Base-by-base conservation (phyloP, 108 stramenopile genomes). In the Nannochloropsis gaditana region DNA sequence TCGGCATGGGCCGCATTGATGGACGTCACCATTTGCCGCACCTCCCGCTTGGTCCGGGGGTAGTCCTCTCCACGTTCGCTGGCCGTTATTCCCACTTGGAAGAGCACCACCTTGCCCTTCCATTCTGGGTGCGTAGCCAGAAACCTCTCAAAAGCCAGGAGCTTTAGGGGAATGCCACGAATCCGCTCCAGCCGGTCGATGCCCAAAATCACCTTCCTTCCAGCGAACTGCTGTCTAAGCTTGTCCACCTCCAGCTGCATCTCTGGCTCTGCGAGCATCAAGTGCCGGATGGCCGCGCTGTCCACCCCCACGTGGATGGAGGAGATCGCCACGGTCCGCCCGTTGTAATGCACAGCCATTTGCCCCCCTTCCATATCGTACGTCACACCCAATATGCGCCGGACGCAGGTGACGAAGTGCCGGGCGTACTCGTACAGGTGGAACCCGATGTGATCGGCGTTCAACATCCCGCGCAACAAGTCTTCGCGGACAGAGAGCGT, bases 261-360 rank as follows among this genome's bases (percentile, higher is more conserved):
- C 42, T 31, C 44, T 19, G 84, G n/a, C 19, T 43, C 82, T 73
- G 43, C 59, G 17, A 88, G 44, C 44, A 45, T n/a, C 43, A 84
- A 79, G 43, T 73, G 86, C 89, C 91, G 89, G 41, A 87, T 81
- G 3, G 82, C 84, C 10, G 44, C 42, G 3, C 81, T 73, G 43
- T 99, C 96, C 41, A 97, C 93, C 79, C 98, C 97, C 43, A 95
- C 97, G 90, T 99, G 98, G 79, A 97, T 96, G 90, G 94, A 95
- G 21, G 95, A 95, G 44, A 99, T 94, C 80, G 93, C 89, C 19
- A 99, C 96, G 84, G 95, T 93, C 9, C 98, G 91, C 45, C 98
- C 98, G 87, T 96, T 95, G 82, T 94, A 95, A 84, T 96, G 94
- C 44, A 99, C 80, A 21, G 83, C 83, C 79, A 87, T 19, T 43